These are phyloP conservation scores for Podospora pseudocomata DNA, from an alignment of 495 filamentous ascomycete genomes.

Conservation along the genomic window DNA sequence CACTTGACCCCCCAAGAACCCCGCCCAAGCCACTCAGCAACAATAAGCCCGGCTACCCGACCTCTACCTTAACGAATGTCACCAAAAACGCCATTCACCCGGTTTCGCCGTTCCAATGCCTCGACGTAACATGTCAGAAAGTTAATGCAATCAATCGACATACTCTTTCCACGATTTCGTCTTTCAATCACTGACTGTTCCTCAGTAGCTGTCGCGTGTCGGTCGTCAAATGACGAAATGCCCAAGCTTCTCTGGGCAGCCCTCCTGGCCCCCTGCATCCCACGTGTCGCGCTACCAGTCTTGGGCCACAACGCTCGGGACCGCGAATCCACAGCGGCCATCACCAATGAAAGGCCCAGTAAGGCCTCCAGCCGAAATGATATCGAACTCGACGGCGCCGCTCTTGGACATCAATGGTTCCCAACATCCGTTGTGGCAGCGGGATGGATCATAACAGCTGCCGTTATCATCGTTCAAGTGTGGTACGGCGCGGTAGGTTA, in stretches of 20 bases:
- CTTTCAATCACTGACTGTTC: background rate
- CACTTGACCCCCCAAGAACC: background rate
- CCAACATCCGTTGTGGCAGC: background rate
- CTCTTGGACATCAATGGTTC: background rate
- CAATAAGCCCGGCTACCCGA: no score
- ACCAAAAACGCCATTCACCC: background rate
- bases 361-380: background rate
- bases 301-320: background rate
- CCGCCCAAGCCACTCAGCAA: no score
- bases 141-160: background rate
- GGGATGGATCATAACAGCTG: background rate
- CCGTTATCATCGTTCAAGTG: background rate
- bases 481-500: background rate
- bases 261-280: background rate
- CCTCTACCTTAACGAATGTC: background rate
- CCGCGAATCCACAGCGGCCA: background rate
- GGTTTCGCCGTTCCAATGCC: background rate
- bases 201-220: background rate
- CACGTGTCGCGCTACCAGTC: slow-evolving; percentile 1
- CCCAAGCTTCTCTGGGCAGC: background rate
- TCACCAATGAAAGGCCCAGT: background rate
- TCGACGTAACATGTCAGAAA: background rate
- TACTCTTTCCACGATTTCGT: background rate
- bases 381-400: background rate
- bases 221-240: background rate